Evolutionary conservation across 495 filamentous ascomycete species (phyloP).

Genomic region (Aspergillus ostianus): DNA sequence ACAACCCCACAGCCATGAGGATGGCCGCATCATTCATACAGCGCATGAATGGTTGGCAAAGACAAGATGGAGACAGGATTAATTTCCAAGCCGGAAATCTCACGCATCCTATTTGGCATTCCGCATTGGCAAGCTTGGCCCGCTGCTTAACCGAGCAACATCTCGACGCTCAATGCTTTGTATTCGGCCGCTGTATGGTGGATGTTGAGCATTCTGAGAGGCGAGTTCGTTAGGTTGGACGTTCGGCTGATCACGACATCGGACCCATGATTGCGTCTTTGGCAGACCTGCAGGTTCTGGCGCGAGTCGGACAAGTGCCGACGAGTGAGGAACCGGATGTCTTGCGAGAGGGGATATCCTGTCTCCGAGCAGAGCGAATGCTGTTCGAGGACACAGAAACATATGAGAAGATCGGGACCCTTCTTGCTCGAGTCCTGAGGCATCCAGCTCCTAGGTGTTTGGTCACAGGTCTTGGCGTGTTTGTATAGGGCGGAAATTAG

Average conservation of each 20-base stretch:
- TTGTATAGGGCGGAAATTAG: too few species aligned
- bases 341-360: too few species aligned
- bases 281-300: too few species aligned
- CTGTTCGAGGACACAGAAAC: too few species aligned
- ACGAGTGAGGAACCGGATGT: constrained; percentile 12
- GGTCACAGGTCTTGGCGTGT: too few species aligned
- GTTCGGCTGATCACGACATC: not conserved
- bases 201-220: not conserved
- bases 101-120: not conserved
- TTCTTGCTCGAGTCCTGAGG: too few species aligned
- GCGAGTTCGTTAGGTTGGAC: not conserved
- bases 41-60: not conserved
- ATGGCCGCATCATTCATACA: not conserved
- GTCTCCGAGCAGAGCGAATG: too few species aligned
- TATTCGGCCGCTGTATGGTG: not conserved
- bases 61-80: not conserved
- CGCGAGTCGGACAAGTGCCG: constrained; percentile 2
- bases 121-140: not conserved
- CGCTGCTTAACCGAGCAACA: not conserved
- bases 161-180: not conserved
- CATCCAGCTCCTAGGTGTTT: too few species aligned
- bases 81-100: not conserved
- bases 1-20: not conserved
- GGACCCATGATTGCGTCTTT: not conserved
- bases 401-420: too few species aligned